Conservation (phyloP, 1,284 basidiomycete species). For the Mycena sp. region DNA sequence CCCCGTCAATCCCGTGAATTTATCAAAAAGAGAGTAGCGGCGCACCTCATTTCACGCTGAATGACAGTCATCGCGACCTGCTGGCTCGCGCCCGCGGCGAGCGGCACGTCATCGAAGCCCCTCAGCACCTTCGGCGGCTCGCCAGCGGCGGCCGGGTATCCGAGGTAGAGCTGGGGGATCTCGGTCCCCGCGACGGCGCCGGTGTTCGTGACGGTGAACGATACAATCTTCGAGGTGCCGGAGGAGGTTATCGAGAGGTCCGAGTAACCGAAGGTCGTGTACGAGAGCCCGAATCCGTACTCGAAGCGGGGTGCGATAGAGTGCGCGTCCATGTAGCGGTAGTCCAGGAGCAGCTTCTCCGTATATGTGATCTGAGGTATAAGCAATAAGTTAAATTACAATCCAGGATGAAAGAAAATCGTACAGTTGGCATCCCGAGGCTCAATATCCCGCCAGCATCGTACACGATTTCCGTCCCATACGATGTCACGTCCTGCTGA, state of each 20-base stretch:
- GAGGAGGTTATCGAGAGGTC: slow-evolving; percentile 53
- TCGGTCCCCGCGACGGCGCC: slow-evolving; percentile 62
- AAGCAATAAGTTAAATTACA: neutral
- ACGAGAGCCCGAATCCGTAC: slow-evolving; percentile 51
- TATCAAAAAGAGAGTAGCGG: neutral
- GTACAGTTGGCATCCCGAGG: slow-evolving; percentile 50
- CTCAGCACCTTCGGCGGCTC: slow-evolving; percentile 59
- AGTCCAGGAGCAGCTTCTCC: slow-evolving; percentile 23
- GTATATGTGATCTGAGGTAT: slow-evolving; percentile 46
- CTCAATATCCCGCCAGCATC: slow-evolving; percentile 36
- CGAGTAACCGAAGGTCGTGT: slow-evolving; percentile 78
- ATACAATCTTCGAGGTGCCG: slow-evolving; percentile 38
- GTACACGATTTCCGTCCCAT: slow-evolving; percentile 54
- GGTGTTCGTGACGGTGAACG: slow-evolving; percentile 61
- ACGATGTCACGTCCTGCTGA: slow-evolving; percentile 32
- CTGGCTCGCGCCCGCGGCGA: slow-evolving; percentile 44
- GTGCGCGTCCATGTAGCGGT: slow-evolving; percentile 27
- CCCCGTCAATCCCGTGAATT: neutral
- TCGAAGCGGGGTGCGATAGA: slow-evolving; percentile 21
- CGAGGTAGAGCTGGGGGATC: slow-evolving; percentile 64
- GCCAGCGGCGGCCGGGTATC: slow-evolving; percentile 56
- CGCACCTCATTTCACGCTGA: slow-evolving; percentile 51
- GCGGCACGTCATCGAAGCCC: slow-evolving; percentile 59
- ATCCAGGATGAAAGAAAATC: slow-evolving; percentile 23
- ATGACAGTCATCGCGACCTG: slow-evolving; percentile 44